These are phyloP conservation scores for Termitomyces sp. DNA, from an alignment of 768 basidiomycete genomes.

Conservation along the genomic window DNA sequence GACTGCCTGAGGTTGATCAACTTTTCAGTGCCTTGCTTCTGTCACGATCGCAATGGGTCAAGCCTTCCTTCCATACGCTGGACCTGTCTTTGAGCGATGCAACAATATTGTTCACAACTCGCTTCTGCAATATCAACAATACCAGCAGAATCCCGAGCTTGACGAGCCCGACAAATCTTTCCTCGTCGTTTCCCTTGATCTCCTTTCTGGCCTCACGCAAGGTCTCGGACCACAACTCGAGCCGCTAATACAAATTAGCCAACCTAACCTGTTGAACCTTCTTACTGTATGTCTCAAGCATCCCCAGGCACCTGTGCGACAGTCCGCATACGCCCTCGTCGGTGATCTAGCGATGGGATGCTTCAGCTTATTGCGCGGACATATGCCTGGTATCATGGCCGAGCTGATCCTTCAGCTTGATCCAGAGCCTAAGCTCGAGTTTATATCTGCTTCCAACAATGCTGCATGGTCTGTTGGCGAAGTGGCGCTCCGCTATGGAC, in stretches of 20 bases:
- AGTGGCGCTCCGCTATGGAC: constrained; percentile 88
- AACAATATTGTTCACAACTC: constrained; percentile 78
- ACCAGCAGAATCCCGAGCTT: constrained; percentile 82
- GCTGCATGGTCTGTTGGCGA: constrained; percentile 99
- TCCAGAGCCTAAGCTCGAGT: constrained; percentile 89
- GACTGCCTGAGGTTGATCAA: background rate
- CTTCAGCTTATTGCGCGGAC: constrained; percentile 80
- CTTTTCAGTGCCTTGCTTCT: constrained; percentile 86
- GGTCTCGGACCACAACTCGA: constrained; percentile 82
- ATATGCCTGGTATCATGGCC: constrained; percentile 85
- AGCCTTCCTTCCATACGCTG: constrained; percentile 85
- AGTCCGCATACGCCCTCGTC: constrained; percentile 97
- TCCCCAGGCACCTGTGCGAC: constrained; percentile 92
- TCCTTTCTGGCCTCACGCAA: constrained; percentile 93
- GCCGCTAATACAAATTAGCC: constrained; percentile 59
- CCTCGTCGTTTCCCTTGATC: constrained; percentile 96
- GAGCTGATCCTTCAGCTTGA: constrained; percentile 89
- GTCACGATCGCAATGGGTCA: constrained; percentile 95
- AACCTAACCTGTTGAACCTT: constrained; percentile 77
- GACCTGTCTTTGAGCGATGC: constrained; percentile 91
- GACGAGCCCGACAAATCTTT: constrained; percentile 97
- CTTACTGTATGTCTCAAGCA: constrained; percentile 91
- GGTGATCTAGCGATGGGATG: constrained; percentile 98
- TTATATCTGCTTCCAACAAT: constrained; percentile 97
- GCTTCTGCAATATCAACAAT: constrained; percentile 83